These are phyloP conservation scores for Pestalotiopsis sp. DNA, from an alignment of 2,329 filamentous ascomycete species.

Conservation along the genomic window DNA sequence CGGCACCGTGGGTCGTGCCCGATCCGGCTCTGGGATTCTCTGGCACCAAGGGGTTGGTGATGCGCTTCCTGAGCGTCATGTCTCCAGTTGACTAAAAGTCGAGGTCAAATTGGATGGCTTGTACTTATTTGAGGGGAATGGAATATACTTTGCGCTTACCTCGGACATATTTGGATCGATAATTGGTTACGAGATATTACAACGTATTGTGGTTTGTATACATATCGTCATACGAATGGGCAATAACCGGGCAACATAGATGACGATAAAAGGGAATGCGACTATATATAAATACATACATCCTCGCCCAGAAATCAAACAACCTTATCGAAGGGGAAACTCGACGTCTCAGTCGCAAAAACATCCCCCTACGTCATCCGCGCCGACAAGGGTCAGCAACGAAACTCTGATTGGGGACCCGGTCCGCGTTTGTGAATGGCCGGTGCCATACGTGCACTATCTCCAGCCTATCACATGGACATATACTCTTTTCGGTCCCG, in stretches of 20 bases:
- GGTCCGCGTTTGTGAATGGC: neutral
- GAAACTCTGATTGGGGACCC: slow-evolving; percentile 3
- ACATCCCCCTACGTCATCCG: neutral
- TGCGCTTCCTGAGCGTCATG: slow-evolving; percentile 5
- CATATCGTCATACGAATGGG: neutral
- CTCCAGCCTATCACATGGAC: neutral
- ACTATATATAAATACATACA: neutral
- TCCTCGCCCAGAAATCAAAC: neutral
- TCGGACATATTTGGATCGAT: neutral
- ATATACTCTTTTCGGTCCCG: neutral
- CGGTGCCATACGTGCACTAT: neutral
- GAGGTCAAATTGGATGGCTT: neutral
- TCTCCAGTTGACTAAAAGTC: neutral
- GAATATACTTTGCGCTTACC: neutral
- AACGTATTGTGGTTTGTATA: neutral
- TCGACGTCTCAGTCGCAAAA: neutral
- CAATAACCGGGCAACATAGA: neutral
- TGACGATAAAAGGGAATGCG: neutral
- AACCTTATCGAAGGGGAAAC: neutral
- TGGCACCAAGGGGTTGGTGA: neutral
- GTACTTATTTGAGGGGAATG: neutral
- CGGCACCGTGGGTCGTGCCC: slow-evolving; percentile 1
- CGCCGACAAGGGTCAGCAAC: neutral
- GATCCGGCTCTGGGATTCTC: neutral
- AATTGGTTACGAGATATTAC: neutral